These are phyloP conservation scores for Malassezia sp. DNA, from an alignment of 1,284 basidiomycete genomes.

Conservation along the genomic window DNA sequence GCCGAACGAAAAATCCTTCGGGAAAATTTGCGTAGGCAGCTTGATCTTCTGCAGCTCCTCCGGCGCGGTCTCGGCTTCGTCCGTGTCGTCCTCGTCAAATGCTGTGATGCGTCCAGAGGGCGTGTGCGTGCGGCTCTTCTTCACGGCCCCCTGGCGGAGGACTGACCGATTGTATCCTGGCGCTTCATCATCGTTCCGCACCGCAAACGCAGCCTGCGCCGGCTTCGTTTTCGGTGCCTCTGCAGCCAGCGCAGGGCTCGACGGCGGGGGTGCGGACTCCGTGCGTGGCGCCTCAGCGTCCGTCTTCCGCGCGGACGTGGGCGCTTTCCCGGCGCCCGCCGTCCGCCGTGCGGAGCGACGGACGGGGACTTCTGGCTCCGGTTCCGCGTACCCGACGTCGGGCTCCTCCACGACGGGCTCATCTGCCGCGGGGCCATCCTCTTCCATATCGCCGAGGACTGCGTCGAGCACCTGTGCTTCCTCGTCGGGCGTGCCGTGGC, in stretches of 20 bases:
- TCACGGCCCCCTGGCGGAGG: slow-evolving; percentile 35
- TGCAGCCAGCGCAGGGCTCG: too few species aligned
- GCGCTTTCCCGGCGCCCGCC: too few species aligned
- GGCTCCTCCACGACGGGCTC: neutral
- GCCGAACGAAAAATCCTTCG: slow-evolving; percentile 34
- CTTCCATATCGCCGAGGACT: neutral
- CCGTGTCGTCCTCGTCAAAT: slow-evolving; percentile 38
- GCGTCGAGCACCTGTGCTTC: slow-evolving; percentile 2
- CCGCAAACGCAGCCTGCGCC: slow-evolving; percentile 14
- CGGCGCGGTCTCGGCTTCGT: slow-evolving; percentile 11
- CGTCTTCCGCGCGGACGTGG: too few species aligned
- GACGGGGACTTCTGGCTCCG: slow-evolving; percentile 1
- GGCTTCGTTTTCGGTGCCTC: neutral
- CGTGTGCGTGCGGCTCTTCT: slow-evolving; percentile 32
- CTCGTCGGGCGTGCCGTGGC: slow-evolving; percentile 1
- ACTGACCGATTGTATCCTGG: slow-evolving; percentile 27
- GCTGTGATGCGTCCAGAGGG: slow-evolving; percentile 37
- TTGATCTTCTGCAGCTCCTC: slow-evolving; percentile 42
- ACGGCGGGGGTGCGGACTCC: too few species aligned
- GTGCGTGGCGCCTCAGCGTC: too few species aligned
- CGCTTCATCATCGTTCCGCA: slow-evolving; percentile 20
- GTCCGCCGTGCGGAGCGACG: slow-evolving; percentile 1
- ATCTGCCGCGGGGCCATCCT: neutral
- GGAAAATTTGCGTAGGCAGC: slow-evolving; percentile 36
- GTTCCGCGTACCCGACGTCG: too few species aligned